These are phyloP conservation scores for Infundibulicybe gibba DNA, from an alignment of 768 basidiomycete genomes.

Conservation along the genomic window DNA sequence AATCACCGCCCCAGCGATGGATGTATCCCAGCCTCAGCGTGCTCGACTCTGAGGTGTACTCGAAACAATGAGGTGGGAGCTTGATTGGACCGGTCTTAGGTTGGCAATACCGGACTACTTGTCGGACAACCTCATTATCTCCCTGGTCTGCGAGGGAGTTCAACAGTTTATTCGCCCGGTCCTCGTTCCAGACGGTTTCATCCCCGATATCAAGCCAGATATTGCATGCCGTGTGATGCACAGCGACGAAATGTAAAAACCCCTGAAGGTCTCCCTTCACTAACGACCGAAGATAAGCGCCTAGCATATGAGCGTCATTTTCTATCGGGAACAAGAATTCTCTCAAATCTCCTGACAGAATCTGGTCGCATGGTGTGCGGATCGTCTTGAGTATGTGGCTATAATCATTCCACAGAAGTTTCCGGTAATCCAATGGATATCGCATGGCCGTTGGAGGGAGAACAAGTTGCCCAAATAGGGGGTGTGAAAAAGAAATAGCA, in stretches of 20 bases:
- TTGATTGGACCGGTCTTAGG: constrained; percentile 25
- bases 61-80: constrained; percentile 52
- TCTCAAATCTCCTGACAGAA: constrained; percentile 48
- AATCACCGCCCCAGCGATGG: not conserved
- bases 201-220: constrained; percentile 65
- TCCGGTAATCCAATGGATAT: constrained; percentile 81
- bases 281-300: constrained; percentile 60
- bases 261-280: constrained; percentile 41
- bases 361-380: constrained; percentile 42
- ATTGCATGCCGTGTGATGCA: constrained; percentile 75
- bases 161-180: constrained; percentile 44
- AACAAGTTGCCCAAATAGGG: constrained; percentile 69
- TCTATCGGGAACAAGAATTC: constrained; percentile 77
- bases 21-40: not conserved
- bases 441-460: constrained; percentile 73
- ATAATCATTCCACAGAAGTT: constrained; percentile 80
- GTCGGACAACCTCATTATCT: constrained; percentile 37
- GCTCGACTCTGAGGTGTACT: constrained; percentile 17
- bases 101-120: constrained; percentile 61
- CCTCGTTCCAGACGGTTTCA: constrained; percentile 19
- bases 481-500: constrained; percentile 83
- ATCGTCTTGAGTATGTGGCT: constrained; percentile 62
- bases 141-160: constrained; percentile 51
- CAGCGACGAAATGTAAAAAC: constrained; percentile 62
- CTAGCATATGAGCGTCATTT: constrained; percentile 53